phyloP scores from a whole-genome alignment of 331 rosid species.

The Pyrus hybrid region DNA sequence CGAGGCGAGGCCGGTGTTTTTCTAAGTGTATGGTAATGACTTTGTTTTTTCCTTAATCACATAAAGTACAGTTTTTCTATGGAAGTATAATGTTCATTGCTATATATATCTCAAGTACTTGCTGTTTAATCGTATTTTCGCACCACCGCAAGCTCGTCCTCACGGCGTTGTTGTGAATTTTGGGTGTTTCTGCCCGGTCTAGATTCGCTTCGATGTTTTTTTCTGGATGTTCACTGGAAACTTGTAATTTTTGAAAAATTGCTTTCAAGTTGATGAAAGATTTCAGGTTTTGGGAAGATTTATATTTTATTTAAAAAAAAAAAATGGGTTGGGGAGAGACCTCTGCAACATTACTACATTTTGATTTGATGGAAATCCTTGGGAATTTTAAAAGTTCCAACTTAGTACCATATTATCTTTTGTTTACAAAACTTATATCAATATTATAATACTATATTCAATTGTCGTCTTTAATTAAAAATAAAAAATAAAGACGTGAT shows the following conservation, averaged over 20 bases:
- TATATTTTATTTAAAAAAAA: neutral
- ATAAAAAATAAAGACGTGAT: no score
- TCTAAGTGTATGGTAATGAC: constrained; percentile 47
- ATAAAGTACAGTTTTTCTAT: constrained; percentile 20
- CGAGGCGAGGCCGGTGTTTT: constrained; percentile 39
- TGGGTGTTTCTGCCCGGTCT: neutral
- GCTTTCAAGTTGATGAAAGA: neutral
- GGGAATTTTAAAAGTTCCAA: no score
- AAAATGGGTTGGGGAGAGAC: neutral
- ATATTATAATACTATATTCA: no score
- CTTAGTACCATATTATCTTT: no score
- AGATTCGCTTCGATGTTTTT: neutral
- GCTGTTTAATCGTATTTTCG: neutral
- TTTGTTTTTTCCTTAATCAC: neutral
- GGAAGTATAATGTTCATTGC: neutral
- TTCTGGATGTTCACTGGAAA: neutral
- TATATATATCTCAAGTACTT: neutral
- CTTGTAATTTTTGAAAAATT: neutral
- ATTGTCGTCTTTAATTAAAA: no score
- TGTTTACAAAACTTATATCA: no score
- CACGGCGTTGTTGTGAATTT: neutral
- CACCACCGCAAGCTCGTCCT: no score
- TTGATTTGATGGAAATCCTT: no score
- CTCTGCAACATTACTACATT: no score
- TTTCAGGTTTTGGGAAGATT: neutral